phyloP scores from a whole-genome alignment of 176 grass and related monocot species.

The barley (Hordeum vulgare) region MorexV3_pseudomolecules_assembly NC_058520.1:545406914-545407413 shows the following conservation, averaged over 20 bases:
- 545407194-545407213: constrained; percentile 74
- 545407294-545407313: constrained; percentile 22
- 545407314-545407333: constrained; percentile 20
- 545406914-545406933: constrained; percentile 65
- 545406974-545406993: constrained; percentile 93
- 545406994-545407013: constrained; percentile 66
- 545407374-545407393: background rate
- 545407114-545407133: constrained; percentile 71
- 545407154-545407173: constrained; percentile 98
- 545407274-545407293: constrained; percentile 27
- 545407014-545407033: constrained; percentile 49
- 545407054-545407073: constrained; percentile 88
- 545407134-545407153: constrained; percentile 87
- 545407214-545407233: constrained; percentile 21
- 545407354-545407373: constrained; percentile 31
- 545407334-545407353: constrained; percentile 28
- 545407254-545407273: constrained; percentile 34
- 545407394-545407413: constrained; percentile 3
- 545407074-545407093: constrained; percentile 72
- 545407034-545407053: constrained; percentile 61
- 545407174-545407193: constrained; percentile 82
- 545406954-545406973: constrained; percentile 90
- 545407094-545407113: constrained; percentile 67
- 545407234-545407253: constrained; percentile 15
- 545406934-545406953: constrained; percentile 73